These are phyloP conservation scores for Dothistroma septosporum DNA, from an alignment of 2,329 filamentous ascomycete genomes.

Conservation along the genomic window DNA sequence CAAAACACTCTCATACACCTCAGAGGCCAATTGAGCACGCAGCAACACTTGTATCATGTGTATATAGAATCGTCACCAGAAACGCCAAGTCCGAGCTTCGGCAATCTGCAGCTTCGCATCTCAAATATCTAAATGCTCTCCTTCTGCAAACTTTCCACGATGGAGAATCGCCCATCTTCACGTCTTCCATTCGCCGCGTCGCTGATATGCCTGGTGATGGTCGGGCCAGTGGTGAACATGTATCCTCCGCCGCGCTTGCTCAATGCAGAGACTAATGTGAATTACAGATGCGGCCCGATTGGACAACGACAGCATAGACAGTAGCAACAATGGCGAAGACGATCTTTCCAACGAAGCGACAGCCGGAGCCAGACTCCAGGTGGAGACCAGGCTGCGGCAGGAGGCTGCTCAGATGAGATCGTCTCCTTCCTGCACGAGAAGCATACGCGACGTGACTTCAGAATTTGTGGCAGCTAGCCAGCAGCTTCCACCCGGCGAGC, in stretches of 20 bases:
- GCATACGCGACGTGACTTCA: conserved; percentile 34
- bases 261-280: not conserved
- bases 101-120: not conserved
- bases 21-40: not conserved
- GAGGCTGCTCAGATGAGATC: conserved; percentile 23
- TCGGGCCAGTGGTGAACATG: conserved; percentile 17
- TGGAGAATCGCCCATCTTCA: conserved; percentile 3
- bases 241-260: not conserved
- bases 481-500: conserved; percentile 67
- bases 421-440: conserved; percentile 1
- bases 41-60: conserved; percentile 27
- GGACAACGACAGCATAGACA: not conserved
- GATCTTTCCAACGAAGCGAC: conserved; percentile 2
- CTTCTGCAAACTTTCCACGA: not conserved
- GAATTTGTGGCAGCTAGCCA: conserved; percentile 34
- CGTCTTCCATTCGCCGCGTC: not conserved
- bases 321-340: not conserved
- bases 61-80: conserved; percentile 20
- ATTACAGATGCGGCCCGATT: conserved; percentile 4
- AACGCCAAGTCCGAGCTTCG: conserved; percentile 13
- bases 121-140: conserved; percentile 1
- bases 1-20: not conserved
- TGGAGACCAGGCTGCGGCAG: conserved; percentile 26
- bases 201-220: conserved; percentile 22
- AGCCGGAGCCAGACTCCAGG: conserved; percentile 16